Base-by-base conservation (phyloP, 164 flowering plant species). In the Berberis vulgaris region DNA sequence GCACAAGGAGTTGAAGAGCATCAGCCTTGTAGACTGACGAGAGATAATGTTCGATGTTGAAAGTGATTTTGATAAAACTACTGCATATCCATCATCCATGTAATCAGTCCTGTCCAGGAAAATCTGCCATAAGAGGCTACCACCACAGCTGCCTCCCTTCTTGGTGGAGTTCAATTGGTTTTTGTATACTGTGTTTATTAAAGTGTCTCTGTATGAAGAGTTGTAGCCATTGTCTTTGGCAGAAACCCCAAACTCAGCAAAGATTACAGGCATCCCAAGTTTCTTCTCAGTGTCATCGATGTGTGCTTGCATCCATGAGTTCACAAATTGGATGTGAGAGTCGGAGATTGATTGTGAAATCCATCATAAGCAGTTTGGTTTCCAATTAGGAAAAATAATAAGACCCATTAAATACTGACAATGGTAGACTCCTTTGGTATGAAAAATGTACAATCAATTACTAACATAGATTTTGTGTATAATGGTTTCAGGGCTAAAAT, bases 51-150 rank as follows among this genome's bases (percentile, higher is more conserved):
- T 76, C 26, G 97, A 59, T 7, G 81, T 79, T 1, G 96, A 80
- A 66, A 83, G 85, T 52, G 83, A 73, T 57, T 86, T 82, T 2
- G 92, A 73, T 6, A 94, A 85, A 41, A 83, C 80, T 59, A 88
- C 61, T 1, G 96, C 97, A 74, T 90, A 90, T 6, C 97, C 98
- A 69, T 94, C 98, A 64, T 94, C 86, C 97, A 90, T 90, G 72
- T 88, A 81, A 6, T 94, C 96, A 7, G 95, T 84, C 3, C 96
- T 95, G 2, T 86, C 88, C 0, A 97, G 96, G 70, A 88, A 90
- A 26, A 94, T 69, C 75, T 94, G 98, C 97, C 98, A 94, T 39
- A 94, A 1, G 6, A 94, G 81, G 75, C 81, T 80, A 8, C 97
- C 98, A n/a, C 81, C 82, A 0, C 91, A 96, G 59, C 91, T 74